phyloP scores from a whole-genome alignment of 768 basidiomycete genomes.

The Hericium coralloides region DNA sequence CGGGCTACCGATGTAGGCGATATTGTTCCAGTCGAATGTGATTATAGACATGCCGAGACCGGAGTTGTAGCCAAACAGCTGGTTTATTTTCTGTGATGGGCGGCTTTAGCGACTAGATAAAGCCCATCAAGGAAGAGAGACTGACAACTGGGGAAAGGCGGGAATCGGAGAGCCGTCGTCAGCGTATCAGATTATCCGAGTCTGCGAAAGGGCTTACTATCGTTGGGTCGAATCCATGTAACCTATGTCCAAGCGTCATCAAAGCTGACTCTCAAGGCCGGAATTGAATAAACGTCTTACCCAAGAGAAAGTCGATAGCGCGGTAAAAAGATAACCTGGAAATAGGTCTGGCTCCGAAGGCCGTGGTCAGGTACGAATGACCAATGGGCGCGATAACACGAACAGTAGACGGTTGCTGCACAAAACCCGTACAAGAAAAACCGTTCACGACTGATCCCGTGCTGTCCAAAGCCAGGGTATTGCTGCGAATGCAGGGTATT shows the following conservation, averaged over 20 bases:
- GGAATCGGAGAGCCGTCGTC: background rate
- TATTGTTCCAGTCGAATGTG: constrained; percentile 73
- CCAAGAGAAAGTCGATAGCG: constrained; percentile 15
- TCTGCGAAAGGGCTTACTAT: constrained; percentile 4
- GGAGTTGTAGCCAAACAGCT: constrained; percentile 46
- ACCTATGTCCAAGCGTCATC: constrained; percentile 4
- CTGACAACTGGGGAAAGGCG: constrained; percentile 13
- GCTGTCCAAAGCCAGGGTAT: constrained; percentile 54
- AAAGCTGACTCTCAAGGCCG: background rate
- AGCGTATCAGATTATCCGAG: background rate
- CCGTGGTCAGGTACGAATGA: constrained; percentile 16
- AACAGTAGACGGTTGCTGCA: constrained; percentile 41
- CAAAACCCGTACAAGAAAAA: constrained; percentile 67
- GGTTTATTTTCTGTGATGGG: constrained; percentile 23
- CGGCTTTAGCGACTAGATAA: background rate
- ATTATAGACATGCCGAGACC: constrained; percentile 51
- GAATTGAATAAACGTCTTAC: constrained; percentile 2
- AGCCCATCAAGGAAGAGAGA: background rate
- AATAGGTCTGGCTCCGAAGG: constrained; percentile 7
- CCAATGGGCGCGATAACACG: no score
- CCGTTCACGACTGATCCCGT: constrained; percentile 61
- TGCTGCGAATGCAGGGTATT: constrained; percentile 69
- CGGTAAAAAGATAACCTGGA: constrained; percentile 15
- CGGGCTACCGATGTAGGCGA: constrained; percentile 16
- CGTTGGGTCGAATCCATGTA: constrained; percentile 14